Base-by-base conservation (phyloP, 108 stramenopile species). In the Fragilariopsis cylindrus region DNA sequence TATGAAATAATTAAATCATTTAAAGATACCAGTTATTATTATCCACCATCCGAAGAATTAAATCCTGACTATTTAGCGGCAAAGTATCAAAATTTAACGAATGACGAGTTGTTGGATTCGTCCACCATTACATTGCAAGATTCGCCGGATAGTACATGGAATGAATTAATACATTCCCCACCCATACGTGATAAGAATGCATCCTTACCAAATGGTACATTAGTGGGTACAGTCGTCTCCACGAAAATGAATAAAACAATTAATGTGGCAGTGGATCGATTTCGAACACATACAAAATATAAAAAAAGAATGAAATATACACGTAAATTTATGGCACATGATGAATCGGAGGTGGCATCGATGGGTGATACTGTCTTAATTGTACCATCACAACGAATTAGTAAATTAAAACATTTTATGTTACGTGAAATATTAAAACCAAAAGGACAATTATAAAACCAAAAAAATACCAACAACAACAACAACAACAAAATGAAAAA, bases 311-410 rank as follows among this genome's bases (percentile, higher is more conserved):
- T 87, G 62, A 80, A 76, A 63, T 91, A 81, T 71, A 90, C 91
- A 4, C 82, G 82, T 40, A 96, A 94, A 71, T 94, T 96, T 70
- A 96, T 96, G 95, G 95, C 93, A 4, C 95, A 96, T 73, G 95
- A 96, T 75, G 95, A 96, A 68, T 64, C 82, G 13, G 92, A 94
- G 77, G 90, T 94, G 47, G 90, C 89, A 54, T 83, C 82, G 60
- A 69, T 75, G 60, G 95, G 95, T 41, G 95, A 96, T 78, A 65
- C 90, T 65, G 95, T 96, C 15, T 88, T 94, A 93, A 94, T 96
- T 79, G 84, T 85, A n/a, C 92, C 93, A 5, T 92, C 90, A 71
- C 92, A 94, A 71, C 85, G 89, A 44, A 90, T 94, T 60, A 85
- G 81, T 74, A 84, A 84, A 70, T 82, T 93, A 78, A 96, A 94